Evolutionary conservation across 148 eudicot genomes (phyloP).

Genomic region (Fagopyrum tataricum): DNA sequence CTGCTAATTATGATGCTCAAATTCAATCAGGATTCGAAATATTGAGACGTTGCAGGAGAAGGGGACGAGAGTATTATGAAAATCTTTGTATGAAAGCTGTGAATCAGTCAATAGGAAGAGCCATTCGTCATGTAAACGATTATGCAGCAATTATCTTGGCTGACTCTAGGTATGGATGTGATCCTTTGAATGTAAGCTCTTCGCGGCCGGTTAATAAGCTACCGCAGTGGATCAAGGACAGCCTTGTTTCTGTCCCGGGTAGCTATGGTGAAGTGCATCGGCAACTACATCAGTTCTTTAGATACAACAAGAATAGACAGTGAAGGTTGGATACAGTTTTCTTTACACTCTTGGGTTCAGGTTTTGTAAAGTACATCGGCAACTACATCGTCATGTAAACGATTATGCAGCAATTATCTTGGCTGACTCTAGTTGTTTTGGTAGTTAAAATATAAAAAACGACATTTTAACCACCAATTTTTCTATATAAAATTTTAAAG

Average conservation of each 20-base stretch:
- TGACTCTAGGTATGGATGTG: slow-evolving; percentile 70
- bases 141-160: slow-evolving; percentile 87
- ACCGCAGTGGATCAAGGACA: slow-evolving; percentile 74
- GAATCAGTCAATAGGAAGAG: slow-evolving; percentile 98
- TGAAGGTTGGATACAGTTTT: neutral
- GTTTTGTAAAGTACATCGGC: too few species aligned
- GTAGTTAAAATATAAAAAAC: too few species aligned
- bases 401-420: slow-evolving; percentile 91
- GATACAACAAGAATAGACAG: slow-evolving; percentile 35
- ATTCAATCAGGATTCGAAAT: slow-evolving; percentile 62
- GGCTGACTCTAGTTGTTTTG: slow-evolving; percentile 85
- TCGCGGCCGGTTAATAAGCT: slow-evolving; percentile 73
- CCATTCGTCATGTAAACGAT: slow-evolving; percentile 81
- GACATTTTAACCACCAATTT: too few species aligned
- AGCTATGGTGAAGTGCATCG: slow-evolving; percentile 81
- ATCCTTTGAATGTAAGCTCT: slow-evolving; percentile 42
- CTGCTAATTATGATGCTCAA: slow-evolving; percentile 28
- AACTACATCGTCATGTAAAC: slow-evolving; percentile 67
- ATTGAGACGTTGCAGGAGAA: slow-evolving; percentile 66
- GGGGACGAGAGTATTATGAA: slow-evolving; percentile 87
- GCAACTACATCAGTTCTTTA: slow-evolving; percentile 71
- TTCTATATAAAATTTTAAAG: too few species aligned
- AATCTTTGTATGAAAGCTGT: slow-evolving; percentile 99
- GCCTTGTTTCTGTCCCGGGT: slow-evolving; percentile 39
- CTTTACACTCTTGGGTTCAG: too few species aligned